Conservation (phyloP, 345 rosid genomes). For the Raphanus sativus region DNA sequence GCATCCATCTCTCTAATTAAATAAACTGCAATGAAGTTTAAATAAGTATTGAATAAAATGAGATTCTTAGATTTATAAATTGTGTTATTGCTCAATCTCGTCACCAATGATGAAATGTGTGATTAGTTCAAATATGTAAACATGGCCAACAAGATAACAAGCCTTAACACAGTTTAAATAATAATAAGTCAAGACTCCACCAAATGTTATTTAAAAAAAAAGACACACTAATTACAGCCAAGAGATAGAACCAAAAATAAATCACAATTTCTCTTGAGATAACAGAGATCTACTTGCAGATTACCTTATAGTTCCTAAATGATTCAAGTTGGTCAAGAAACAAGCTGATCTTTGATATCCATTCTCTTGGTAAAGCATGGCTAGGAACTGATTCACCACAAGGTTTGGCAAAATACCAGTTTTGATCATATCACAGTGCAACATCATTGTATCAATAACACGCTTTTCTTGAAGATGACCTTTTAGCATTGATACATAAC, state of each 20-base stretch:
- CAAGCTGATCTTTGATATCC: conserved; percentile 45
- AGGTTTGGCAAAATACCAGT: conserved; percentile 54
- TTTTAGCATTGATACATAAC: conserved; percentile 31
- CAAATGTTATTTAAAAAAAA: not conserved
- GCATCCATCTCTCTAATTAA: not conserved
- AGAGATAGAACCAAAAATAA: not conserved
- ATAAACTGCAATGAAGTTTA: not conserved
- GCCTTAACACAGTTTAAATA: not conserved
- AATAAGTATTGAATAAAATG: not conserved
- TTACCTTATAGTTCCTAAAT: conserved; percentile 7
- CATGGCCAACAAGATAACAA: not conserved
- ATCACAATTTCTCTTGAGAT: not conserved
- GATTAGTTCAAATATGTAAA: not conserved
- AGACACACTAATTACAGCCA: conserved; percentile 5
- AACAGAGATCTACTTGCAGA: conserved; percentile 12
- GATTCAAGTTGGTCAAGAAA: conserved; percentile 15
- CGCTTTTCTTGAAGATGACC: conserved; percentile 44
- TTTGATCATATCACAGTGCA: conserved; percentile 72
- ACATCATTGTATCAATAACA: conserved; percentile 51
- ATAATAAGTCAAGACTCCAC: not conserved
- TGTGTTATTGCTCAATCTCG: not conserved
- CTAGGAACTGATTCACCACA: conserved; percentile 38
- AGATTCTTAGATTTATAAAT: not conserved
- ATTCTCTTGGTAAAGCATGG: conserved; percentile 46
- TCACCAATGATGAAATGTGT: not conserved